Base-by-base conservation (phyloP, 1,284 basidiomycete genomes). In the Heterobasidion parviporum region DNA sequence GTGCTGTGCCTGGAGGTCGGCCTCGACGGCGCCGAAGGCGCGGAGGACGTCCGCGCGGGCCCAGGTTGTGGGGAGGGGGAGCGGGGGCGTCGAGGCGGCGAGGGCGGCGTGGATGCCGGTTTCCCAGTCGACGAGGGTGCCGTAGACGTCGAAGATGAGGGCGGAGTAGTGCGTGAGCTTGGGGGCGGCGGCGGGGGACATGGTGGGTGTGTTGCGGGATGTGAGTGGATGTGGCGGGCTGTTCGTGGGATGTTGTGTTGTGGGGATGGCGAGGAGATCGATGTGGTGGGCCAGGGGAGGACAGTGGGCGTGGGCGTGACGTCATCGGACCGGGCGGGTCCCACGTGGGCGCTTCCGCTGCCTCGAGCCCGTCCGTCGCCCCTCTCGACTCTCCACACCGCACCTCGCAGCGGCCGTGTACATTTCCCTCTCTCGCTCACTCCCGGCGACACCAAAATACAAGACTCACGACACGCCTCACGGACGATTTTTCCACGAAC, bases 91-190 rank as follows among this genome's bases (percentile, higher is more conserved):
- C 12, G 18, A 16, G 18, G 82, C 79, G 46, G 72, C 63, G 20
- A 89, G 72, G 0, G 71, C 76, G 10, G 72, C 64, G 66, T 77
- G 79, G 49, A 89, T 77, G 15, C 83, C 82, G 6, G 76, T 75
- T 67, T 89, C 86, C 86, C 87, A 89, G 65, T 90, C 83, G 38
- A 81, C 68, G 47, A 89, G 76, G 1, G 87, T 89, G 12, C 82
- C 85, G 61, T 88, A 89, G 57, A 86, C 83, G 61, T 89, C 87
- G 62, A 83, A 82, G 53, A 83, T 71, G 34, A 85, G 70, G 32
- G 71, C 73, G 63, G 78, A 77, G 68, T 75, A 74, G 61, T 77
- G 72, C 9, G 71, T 72, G 15, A 82, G 66, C 14, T 41, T 41
- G 38, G 38, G 38, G 12, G 10, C 38, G 38, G 38, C 2, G 15